Evolutionary conservation across 768 basidiomycete species (phyloP).

Genomic region (Leccinellum rugosiceps): DNA sequence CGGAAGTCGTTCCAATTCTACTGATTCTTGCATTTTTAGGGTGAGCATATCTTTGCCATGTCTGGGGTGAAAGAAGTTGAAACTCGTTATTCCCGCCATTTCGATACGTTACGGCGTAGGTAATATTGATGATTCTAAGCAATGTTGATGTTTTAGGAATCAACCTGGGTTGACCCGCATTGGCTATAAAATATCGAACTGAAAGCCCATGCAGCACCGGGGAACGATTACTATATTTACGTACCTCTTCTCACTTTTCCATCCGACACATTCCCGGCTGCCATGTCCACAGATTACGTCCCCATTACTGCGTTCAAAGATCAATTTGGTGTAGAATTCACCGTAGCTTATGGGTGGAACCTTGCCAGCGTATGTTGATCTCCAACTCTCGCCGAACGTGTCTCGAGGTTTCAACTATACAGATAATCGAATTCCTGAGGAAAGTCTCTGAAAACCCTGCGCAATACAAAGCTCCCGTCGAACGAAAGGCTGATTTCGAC

Average conservation of each 20-base stretch:
- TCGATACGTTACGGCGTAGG: not conserved
- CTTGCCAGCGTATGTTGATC: not conserved
- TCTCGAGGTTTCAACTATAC: not conserved
- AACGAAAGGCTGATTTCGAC: not conserved
- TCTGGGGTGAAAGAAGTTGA: not conserved
- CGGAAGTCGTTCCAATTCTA: not conserved
- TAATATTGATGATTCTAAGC: not conserved
- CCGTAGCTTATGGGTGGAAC: not conserved
- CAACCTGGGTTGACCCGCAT: not conserved
- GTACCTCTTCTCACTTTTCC: not conserved
- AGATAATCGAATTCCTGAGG: not conserved
- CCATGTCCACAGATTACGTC: not conserved
- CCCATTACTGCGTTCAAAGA: not conserved
- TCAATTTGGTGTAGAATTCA: not conserved
- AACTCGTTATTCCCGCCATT: not conserved
- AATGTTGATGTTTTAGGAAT: not conserved
- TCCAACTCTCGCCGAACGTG: not conserved
- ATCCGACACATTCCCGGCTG: not conserved
- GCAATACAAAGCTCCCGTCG: not conserved
- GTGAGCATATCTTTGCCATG: not conserved
- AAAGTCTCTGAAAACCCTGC: not conserved
- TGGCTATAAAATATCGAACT: not conserved
- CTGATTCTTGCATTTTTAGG: not conserved
- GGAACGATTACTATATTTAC: not conserved
- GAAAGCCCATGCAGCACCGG: not conserved